These are phyloP conservation scores for Eutrema yunnanense DNA, from an alignment of 345 rosid species.

Conservation along the genomic window DNA sequence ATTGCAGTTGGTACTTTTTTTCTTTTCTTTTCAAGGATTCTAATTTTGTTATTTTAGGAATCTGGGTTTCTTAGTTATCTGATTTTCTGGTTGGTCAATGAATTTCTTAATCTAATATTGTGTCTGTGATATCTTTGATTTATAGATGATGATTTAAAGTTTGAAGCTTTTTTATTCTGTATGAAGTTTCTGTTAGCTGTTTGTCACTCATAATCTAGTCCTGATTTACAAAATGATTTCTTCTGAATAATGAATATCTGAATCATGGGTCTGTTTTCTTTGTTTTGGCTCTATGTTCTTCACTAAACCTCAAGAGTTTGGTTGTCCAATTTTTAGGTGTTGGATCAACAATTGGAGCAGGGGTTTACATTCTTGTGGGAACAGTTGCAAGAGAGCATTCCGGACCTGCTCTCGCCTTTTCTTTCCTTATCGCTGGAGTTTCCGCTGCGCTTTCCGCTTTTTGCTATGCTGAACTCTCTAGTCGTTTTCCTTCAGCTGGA, in stretches of 20 bases:
- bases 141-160: neutral
- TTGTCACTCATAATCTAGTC: no score
- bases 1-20: slow-evolving; percentile 64
- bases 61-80: neutral
- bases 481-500: slow-evolving; percentile 97
- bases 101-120: neutral
- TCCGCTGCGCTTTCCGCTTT: slow-evolving; percentile 93
- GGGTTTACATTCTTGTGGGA: slow-evolving; percentile 96
- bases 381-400: slow-evolving; percentile 99
- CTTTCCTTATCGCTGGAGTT: slow-evolving; percentile 86
- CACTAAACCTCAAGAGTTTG: neutral
- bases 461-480: slow-evolving; percentile 92
- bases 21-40: neutral
- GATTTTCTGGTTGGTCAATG: neutral
- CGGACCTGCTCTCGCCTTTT: slow-evolving; percentile 87
- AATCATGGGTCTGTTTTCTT: neutral
- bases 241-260: neutral
- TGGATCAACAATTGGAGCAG: slow-evolving; percentile 97
- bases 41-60: neutral
- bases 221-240: no score
- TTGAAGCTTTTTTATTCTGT: neutral
- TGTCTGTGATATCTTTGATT: neutral
- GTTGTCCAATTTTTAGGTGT: slow-evolving; percentile 48
- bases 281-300: neutral
- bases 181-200: no score